Evolutionary conservation across 2,329 filamentous ascomycete species (phyloP).

Genomic region (Phaeomoniella chlamydospora): DNA sequence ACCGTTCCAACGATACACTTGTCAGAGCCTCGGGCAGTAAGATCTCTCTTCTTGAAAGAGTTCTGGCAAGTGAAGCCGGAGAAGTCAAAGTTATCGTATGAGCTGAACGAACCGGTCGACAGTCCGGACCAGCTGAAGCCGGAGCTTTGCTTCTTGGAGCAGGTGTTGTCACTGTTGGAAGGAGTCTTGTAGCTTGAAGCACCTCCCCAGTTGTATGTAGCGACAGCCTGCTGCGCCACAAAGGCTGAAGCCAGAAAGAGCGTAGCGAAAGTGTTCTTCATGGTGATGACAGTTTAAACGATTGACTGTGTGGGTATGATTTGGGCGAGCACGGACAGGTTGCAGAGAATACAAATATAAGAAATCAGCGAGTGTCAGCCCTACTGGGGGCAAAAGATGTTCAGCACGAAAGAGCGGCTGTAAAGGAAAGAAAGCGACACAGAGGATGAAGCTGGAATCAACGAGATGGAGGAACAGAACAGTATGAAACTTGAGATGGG

Average conservation of each 20-base stretch:
- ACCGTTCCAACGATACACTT: constrained; percentile 49
- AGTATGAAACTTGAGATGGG: not conserved
- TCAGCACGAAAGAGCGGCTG: not conserved
- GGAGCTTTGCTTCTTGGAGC: constrained; percentile 49
- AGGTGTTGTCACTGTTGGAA: constrained; percentile 61
- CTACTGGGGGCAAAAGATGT: not conserved
- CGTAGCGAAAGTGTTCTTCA: constrained; percentile 1
- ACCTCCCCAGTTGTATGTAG: constrained; percentile 31
- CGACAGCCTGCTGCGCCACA: constrained; percentile 30
- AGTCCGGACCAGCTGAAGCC: constrained; percentile 64
- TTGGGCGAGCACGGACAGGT: not conserved
- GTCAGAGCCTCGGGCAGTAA: not conserved
- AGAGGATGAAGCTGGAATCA: not conserved
- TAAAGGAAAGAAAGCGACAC: not conserved
- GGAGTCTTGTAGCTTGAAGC: constrained; percentile 50
- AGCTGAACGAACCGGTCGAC: constrained; percentile 41
- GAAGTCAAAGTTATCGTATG: constrained; percentile 62
- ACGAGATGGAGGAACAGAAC: not conserved
- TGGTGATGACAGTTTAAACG: constrained; percentile 1
- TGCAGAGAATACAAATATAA: not conserved
- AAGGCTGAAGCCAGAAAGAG: constrained; percentile 30
- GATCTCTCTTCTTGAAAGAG: constrained; percentile 22
- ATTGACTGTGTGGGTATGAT: not conserved
- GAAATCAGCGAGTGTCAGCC: not conserved
- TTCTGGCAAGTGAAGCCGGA: constrained; percentile 56